Conservation (phyloP, 2,329 filamentous ascomycete species). For the Xylogone sp. region DNA sequence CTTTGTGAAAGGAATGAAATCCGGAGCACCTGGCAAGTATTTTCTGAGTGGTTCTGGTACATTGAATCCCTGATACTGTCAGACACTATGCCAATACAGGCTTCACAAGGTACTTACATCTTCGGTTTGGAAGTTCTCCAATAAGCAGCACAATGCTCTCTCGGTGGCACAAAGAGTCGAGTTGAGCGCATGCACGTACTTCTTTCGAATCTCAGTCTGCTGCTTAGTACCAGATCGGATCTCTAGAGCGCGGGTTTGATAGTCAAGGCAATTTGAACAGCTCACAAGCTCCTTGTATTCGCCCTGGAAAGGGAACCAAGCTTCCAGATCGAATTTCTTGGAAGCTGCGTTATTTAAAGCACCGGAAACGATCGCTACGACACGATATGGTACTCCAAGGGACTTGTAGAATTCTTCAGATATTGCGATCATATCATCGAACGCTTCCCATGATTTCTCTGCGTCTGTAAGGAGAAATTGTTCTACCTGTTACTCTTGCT, state of each 20-base stretch:
- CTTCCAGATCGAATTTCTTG: constrained; percentile 95
- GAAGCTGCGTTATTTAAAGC: constrained; percentile 84
- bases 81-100: not conserved
- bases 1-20: constrained; percentile 85
- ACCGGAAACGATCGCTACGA: constrained; percentile 93
- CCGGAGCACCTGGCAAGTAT: constrained; percentile 85
- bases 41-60: constrained; percentile 82
- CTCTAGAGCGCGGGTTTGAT: constrained; percentile 90
- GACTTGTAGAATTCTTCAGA: constrained; percentile 96
- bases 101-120: constrained; percentile 51
- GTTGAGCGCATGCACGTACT: constrained; percentile 92
- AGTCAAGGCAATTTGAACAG: constrained; percentile 97
- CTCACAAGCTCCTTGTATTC: constrained; percentile 99
- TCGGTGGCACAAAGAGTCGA: constrained; percentile 88
- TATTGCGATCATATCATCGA: constrained; percentile 86
- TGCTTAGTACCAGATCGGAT: constrained; percentile 89
- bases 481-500: constrained; percentile 52
- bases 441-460: constrained; percentile 88
- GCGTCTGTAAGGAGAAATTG: constrained; percentile 80
- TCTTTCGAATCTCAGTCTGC: constrained; percentile 79
- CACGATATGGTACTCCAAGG: constrained; percentile 81
- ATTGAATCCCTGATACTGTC: constrained; percentile 57
- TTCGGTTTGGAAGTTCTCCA: constrained; percentile 95
- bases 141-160: constrained; percentile 85
- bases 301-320: constrained; percentile 92